phyloP scores from a whole-genome alignment of 495 filamentous ascomycete genomes.

The Aspergillus ostianus region DNA sequence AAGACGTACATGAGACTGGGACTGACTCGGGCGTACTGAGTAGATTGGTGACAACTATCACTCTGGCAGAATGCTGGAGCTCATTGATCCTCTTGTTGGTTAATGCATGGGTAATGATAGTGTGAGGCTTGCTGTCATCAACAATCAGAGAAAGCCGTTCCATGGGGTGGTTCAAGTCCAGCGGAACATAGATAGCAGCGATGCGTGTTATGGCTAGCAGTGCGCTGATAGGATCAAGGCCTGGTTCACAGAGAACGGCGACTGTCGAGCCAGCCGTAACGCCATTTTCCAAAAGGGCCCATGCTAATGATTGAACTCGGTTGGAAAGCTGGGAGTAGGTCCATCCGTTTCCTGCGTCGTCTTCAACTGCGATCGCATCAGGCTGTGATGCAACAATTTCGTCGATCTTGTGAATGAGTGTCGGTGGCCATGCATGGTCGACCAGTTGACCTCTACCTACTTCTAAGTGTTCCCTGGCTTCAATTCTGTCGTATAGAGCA shows the following conservation, averaged over 20 bases:
- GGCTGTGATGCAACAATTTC: not conserved
- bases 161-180: not conserved
- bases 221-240: not conserved
- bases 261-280: not conserved
- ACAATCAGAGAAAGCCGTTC: not conserved
- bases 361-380: not conserved
- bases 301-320: not conserved
- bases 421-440: not conserved
- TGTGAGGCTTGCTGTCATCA: not conserved
- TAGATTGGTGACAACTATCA: not conserved
- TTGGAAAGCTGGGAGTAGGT: not conserved
- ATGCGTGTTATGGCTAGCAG: not conserved
- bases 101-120: not conserved
- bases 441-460: not conserved
- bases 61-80: not conserved
- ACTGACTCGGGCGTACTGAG: not conserved
- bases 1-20: not conserved
- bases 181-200: not conserved
- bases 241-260: not conserved
- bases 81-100: not conserved
- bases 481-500: not conserved
- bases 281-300: not conserved
- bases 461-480: not conserved
- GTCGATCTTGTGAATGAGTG: not conserved
- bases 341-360: not conserved